phyloP scores from a whole-genome alignment of 1,139 yeast species.

The Pichia sp. region DNA sequence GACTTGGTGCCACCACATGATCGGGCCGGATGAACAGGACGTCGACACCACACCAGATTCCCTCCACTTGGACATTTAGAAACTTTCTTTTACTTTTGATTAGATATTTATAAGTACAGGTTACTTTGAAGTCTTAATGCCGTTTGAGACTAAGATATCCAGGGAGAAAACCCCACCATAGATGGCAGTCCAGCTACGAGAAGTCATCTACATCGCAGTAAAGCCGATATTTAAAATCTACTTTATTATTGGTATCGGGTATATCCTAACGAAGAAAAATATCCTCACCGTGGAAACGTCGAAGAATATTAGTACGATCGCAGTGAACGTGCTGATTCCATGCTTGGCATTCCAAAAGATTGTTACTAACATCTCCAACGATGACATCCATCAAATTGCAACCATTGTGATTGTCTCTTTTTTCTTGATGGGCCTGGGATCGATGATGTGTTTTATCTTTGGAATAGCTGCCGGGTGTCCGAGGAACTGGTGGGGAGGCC shows the following conservation, averaged over 20 bases:
- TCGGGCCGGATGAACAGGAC: background rate
- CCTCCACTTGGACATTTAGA: background rate
- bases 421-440: conserved; percentile 51
- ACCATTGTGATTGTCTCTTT: conserved; percentile 63
- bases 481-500: conserved; percentile 74
- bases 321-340: conserved; percentile 72
- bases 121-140: too few relatives aligned
- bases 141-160: too few relatives aligned
- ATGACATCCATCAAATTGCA: conserved; percentile 73
- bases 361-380: conserved; percentile 62
- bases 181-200: conserved; percentile 42
- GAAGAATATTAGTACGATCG: conserved; percentile 66
- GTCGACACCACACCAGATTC: background rate
- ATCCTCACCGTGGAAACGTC: conserved; percentile 73
- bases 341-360: conserved; percentile 75
- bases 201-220: conserved; percentile 71
- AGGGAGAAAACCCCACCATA: too few relatives aligned
- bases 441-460: conserved; percentile 36
- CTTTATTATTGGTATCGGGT: conserved; percentile 69
- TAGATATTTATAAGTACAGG: too few relatives aligned
- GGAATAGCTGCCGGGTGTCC: conserved; percentile 42
- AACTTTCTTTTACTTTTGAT: background rate
- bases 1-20: background rate
- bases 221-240: conserved; percentile 88
- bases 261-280: conserved; percentile 57